These are phyloP conservation scores for Cyclotella sp. DNA, from an alignment of 108 stramenopile species.

Conservation along the genomic window DNA sequence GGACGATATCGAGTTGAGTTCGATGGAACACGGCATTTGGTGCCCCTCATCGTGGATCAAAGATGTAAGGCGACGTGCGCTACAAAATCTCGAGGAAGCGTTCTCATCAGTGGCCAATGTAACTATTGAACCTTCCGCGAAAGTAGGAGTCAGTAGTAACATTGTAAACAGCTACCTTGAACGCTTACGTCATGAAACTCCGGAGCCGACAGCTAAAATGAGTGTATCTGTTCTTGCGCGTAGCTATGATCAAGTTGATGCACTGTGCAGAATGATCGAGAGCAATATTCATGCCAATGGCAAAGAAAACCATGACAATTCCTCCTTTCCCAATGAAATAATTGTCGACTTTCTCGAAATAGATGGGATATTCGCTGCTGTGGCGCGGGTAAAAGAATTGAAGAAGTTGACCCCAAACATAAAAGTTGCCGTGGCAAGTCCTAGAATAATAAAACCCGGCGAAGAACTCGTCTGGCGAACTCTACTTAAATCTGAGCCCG, in stretches of 20 bases:
- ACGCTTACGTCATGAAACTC: constrained; percentile 7
- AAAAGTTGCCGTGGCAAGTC: constrained; percentile 65
- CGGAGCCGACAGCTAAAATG: neutral
- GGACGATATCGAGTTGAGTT: constrained; percentile 47
- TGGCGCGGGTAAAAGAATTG: constrained; percentile 50
- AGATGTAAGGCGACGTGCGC: constrained; percentile 61
- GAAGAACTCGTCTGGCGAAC: constrained; percentile 75
- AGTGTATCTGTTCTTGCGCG: constrained; percentile 59
- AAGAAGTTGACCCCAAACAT: constrained; percentile 22
- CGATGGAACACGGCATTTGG: constrained; percentile 56
- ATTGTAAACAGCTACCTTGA: constrained; percentile 38
- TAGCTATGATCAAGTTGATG: constrained; percentile 61
- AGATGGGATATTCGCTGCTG: constrained; percentile 67
- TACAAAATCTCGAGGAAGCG: constrained; percentile 45
- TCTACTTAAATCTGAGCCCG: constrained; percentile 59
- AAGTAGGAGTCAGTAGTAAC: constrained; percentile 3
- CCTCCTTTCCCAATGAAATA: constrained; percentile 51
- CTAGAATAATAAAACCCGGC: constrained; percentile 77
- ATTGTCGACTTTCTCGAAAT: constrained; percentile 84
- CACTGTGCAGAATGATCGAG: constrained; percentile 64
- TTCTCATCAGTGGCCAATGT: neutral
- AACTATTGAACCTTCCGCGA: neutral
- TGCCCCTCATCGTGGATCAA: constrained; percentile 71
- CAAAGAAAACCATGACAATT: constrained; percentile 5
- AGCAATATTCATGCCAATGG: neutral